Base-by-base conservation (phyloP, 2,329 filamentous ascomycete species). In the Albifimbria verrucaria region DNA sequence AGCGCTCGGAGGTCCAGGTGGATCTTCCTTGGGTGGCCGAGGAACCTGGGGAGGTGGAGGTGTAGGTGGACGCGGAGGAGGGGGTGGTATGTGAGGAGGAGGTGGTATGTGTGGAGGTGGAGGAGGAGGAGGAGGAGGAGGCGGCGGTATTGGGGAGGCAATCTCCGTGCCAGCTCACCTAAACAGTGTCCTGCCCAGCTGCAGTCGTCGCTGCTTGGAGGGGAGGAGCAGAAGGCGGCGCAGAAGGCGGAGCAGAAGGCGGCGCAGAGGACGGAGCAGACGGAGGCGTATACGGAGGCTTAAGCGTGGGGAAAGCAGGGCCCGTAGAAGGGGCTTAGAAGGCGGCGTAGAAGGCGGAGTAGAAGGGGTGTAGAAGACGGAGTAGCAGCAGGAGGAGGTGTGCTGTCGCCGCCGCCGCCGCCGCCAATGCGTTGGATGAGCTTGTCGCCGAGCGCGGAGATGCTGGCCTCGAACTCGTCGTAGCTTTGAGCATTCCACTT, bases 401-500 rank as follows among this genome's bases (percentile, higher is more conserved):
- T 51, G 32, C 52, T 28, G 21, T 24, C 36, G n/a, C 49, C 24
- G 41, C 52, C 50, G 20, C 53, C 55, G 23, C 41, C 50, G 26
- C 46, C 51, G 17, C 61, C 64, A 44, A 69, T 63, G 7, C 67
- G 60, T 47, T 60, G 47, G n/a, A 86, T 69, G 43, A 86, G 68
- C 58, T 65, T 68, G 59, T 85, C 73, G 1, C 83, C 83, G 1
- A 83, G 62, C 0, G 55, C 59, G 49, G 70, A 64, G 51, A 86
- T 77, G 60, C 79, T 83, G n/a, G 57, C 65, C 65, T 81, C 76
- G 57, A 86, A 86, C 17, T 76, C 72, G 9, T 67, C 65, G 23
- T 70, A 77, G 55, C 65, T 75, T 7, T 64, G 62, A 0, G 83
- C 80, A 9, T 69, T 68, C 84, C 84, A 88, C 25, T 76, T 69